Conservation (phyloP, 257 asterid genomes). For the Solanum clarkiae region DNA sequence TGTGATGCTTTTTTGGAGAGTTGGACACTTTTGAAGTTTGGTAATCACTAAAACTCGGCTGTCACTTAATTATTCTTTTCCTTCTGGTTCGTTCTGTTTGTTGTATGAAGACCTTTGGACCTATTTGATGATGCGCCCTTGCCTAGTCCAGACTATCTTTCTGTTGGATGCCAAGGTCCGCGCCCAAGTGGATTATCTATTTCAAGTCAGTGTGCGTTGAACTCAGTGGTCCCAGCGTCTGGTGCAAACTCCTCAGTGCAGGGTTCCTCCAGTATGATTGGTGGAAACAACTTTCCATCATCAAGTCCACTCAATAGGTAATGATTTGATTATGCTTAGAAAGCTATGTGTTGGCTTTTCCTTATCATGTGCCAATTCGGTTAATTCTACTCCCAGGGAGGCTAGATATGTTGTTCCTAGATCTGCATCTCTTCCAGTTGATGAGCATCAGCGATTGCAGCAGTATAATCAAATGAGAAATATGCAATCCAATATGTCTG, state of each 20-base stretch:
- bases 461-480: slow-evolving; percentile 63
- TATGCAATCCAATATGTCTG: slow-evolving; percentile 40
- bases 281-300: slow-evolving; percentile 47
- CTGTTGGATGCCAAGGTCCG: slow-evolving; percentile 70
- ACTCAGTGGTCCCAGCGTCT: slow-evolving; percentile 38
- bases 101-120: slow-evolving; percentile 69
- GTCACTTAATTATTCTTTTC: not conserved
- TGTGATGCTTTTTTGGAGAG: not conserved
- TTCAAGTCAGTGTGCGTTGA: slow-evolving; percentile 38
- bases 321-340: slow-evolving; percentile 5
- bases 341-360: not conserved
- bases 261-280: slow-evolving; percentile 53
- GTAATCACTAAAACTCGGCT: not conserved
- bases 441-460: slow-evolving; percentile 81
- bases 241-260: slow-evolving; percentile 43
- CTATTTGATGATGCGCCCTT: slow-evolving; percentile 57
- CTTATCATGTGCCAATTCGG: not conserved
- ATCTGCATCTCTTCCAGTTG: slow-evolving; percentile 50
- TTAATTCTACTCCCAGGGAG: slow-evolving; percentile 33
- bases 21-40: not conserved
- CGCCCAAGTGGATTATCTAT: slow-evolving; percentile 41
- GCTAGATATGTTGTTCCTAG: slow-evolving; percentile 56
- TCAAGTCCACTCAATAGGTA: slow-evolving; percentile 70
- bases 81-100: not conserved
- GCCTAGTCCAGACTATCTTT: slow-evolving; percentile 43